Evolutionary conservation across 345 rosid species (phyloP).

Genomic region (Jatropha curcas): DNA sequence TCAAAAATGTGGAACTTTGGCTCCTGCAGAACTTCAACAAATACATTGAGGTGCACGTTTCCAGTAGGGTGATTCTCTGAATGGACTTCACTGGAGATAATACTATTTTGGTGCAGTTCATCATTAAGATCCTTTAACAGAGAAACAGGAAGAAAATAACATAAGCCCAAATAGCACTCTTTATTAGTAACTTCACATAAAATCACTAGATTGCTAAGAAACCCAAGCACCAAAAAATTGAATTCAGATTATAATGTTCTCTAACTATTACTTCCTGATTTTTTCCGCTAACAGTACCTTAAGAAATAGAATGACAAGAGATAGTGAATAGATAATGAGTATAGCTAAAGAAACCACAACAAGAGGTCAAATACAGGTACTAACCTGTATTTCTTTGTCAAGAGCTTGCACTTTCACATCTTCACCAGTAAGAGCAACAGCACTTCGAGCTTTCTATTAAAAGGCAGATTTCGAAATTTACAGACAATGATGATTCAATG

Average conservation of each 20-base stretch:
- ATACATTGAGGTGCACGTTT: conserved; percentile 36
- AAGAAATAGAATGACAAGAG: neutral
- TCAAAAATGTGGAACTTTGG: conserved; percentile 57
- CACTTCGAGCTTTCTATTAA: conserved; percentile 54
- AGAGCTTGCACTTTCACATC: conserved; percentile 39
- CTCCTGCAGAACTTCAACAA: conserved; percentile 47
- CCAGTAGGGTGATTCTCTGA: conserved; percentile 32
- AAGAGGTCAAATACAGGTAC: conserved; percentile 20
- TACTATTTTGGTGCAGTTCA: conserved; percentile 39
- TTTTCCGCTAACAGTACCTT: neutral
- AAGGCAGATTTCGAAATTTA: conserved; percentile 34
- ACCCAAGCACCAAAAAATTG: neutral
- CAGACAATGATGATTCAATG: conserved; percentile 9
- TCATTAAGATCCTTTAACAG: conserved; percentile 56
- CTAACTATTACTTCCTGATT: neutral
- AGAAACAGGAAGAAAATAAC: conserved; percentile 7
- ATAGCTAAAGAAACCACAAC: conserved; percentile 4
- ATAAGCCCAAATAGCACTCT: neutral
- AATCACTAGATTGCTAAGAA: neutral
- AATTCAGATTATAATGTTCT: neutral
- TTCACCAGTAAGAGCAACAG: conserved; percentile 38
- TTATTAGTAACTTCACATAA: neutral
- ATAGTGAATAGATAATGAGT: neutral
- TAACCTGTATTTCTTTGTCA: conserved; percentile 71
- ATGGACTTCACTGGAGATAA: conserved; percentile 32